A percentile compares a stretch with the other conserved stretches of the same genome.
phyloP scores from a whole-genome alignment of 2,329 filamentous ascomycete genomes.

The Talaromyces funiculosus region DNA sequence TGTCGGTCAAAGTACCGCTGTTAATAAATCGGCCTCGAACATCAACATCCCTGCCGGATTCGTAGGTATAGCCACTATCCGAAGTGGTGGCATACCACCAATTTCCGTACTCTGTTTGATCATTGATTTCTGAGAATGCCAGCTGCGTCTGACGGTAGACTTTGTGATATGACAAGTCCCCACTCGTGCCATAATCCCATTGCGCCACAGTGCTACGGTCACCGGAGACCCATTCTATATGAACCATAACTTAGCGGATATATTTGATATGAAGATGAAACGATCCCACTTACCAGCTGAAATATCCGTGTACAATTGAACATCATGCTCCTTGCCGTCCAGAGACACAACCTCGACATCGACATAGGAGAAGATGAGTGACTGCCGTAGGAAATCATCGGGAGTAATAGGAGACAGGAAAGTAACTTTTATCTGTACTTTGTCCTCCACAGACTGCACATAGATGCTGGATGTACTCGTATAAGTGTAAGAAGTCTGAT shows the following conservation, averaged over 20 bases:
- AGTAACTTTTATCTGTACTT: slow-evolving; percentile 60
- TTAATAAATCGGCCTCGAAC: slow-evolving; percentile 45
- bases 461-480: slow-evolving; percentile 69
- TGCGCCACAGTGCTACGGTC: slow-evolving; percentile 51
- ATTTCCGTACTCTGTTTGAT: slow-evolving; percentile 50
- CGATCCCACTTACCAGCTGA: slow-evolving; percentile 50
- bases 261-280: slow-evolving; percentile 19
- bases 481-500: slow-evolving; percentile 61
- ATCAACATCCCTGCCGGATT: slow-evolving; percentile 43
- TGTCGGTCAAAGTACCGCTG: slow-evolving; percentile 41
- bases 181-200: slow-evolving; percentile 55
- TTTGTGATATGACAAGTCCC: slow-evolving; percentile 58
- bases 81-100: slow-evolving; percentile 50
- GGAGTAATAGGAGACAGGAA: slow-evolving; percentile 68
- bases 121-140: slow-evolving; percentile 42
- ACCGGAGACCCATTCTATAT: slow-evolving; percentile 65
- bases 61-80: slow-evolving; percentile 37
- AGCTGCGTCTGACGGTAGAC: slow-evolving; percentile 45
- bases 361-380: slow-evolving; percentile 65
- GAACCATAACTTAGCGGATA: neutral
- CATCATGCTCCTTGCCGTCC: slow-evolving; percentile 58
- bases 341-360: slow-evolving; percentile 57
- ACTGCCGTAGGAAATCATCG: slow-evolving; percentile 61
- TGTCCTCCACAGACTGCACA: slow-evolving; percentile 57
- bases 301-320: slow-evolving; percentile 68